These are phyloP conservation scores for Neonectria ditissima DNA, from an alignment of 2,329 filamentous ascomycete genomes.

Conservation along the genomic window DNA sequence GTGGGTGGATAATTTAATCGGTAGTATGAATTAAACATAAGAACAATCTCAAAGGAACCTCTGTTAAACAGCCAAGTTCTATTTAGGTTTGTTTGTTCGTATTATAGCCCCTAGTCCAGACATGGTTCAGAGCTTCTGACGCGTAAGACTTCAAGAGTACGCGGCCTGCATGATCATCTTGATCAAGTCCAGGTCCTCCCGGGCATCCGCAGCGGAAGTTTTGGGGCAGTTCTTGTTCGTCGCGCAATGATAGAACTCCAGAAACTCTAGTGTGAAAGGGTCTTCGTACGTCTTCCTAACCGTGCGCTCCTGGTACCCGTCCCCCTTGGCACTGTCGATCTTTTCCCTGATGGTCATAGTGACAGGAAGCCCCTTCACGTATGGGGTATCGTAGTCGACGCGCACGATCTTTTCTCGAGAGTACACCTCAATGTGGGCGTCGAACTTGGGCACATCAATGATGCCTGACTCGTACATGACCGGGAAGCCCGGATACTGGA, in stretches of 20 bases:
- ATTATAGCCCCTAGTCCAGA: no score
- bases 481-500: constrained; percentile 52
- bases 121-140: no score
- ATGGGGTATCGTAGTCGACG: constrained; percentile 66
- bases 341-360: constrained; percentile 58
- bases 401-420: constrained; percentile 62
- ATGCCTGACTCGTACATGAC: constrained; percentile 67
- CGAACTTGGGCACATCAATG: constrained; percentile 62
- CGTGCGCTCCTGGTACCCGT: constrained; percentile 42
- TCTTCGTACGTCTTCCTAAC: constrained; percentile 57
- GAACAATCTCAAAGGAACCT: no score
- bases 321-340: constrained; percentile 36
- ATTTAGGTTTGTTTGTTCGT: no score
- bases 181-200: constrained; percentile 26
- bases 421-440: constrained; percentile 63
- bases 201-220: constrained; percentile 47
- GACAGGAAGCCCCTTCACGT: constrained; percentile 62
- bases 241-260: constrained; percentile 38
- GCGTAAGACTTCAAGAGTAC: no score
- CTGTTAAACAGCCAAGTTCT: no score
- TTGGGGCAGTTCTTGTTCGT: constrained; percentile 45
- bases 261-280: constrained; percentile 49
- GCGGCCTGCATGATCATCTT: constrained; percentile 27
- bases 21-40: no score
- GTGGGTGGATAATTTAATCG: no score